Evolutionary conservation across 805 yeast genomes (phyloP).

Genomic region (Saturnispora besseyi): DNA sequence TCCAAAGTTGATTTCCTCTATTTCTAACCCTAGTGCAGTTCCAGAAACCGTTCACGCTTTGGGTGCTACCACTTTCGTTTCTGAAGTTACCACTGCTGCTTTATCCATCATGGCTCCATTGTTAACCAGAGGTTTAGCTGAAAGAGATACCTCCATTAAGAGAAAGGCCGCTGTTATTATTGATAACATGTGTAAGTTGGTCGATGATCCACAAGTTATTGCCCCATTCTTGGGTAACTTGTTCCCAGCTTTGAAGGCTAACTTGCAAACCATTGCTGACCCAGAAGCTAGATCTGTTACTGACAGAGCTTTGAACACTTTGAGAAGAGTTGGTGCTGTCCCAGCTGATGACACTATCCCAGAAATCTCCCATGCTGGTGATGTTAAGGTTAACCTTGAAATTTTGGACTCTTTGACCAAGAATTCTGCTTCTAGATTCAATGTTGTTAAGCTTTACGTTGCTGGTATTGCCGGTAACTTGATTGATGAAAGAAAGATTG

Average conservation of each 20-base stretch:
- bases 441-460: conserved; percentile 65
- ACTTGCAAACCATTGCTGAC: conserved; percentile 95
- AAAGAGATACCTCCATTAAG: conserved; percentile 99
- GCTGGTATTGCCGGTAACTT: conserved; percentile 98
- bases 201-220: conserved; percentile 99
- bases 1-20: conserved; percentile 94
- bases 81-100: conserved; percentile 99
- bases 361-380: conserved; percentile 99
- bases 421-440: conserved; percentile 70
- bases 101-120: conserved; percentile 99
- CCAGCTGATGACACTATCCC: conserved; percentile 85
- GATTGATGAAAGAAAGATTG: conserved; percentile 95
- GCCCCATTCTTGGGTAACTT: conserved; percentile 97
- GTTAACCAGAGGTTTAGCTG: conserved; percentile 98
- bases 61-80: conserved; percentile 99
- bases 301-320: conserved; percentile 90
- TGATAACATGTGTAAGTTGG: conserved; percentile 99
- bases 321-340: conserved; percentile 98
- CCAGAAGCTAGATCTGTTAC: conserved; percentile 99
- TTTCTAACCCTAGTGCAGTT: conserved; percentile 92
- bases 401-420: conserved; percentile 69
- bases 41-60: conserved; percentile 98
- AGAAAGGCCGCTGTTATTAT: conserved; percentile 99
- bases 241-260: conserved; percentile 92
- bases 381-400: conserved; percentile 73